These are phyloP conservation scores for Paraphaeosphaeria minitans DNA, from an alignment of 2,329 filamentous ascomycete species.

Conservation along the genomic window DNA sequence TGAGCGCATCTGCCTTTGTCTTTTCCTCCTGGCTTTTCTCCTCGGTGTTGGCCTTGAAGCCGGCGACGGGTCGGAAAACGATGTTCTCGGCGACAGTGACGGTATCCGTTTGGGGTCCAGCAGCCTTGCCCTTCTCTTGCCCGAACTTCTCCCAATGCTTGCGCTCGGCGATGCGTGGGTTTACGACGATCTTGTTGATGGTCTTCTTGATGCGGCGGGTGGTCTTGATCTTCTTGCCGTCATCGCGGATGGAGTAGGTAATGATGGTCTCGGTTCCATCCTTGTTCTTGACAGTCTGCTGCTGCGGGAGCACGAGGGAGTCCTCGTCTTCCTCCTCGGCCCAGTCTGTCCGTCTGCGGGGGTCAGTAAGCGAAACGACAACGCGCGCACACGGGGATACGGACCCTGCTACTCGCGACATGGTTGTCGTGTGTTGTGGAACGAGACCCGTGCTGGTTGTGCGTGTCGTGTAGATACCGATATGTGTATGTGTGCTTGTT, in stretches of 20 bases:
- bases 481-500: neutral
- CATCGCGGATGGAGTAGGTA: slow-evolving; percentile 87
- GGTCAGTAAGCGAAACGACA: slow-evolving; percentile 12
- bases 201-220: slow-evolving; percentile 94
- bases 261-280: slow-evolving; percentile 97
- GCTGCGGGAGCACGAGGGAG: slow-evolving; percentile 81
- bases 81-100: slow-evolving; percentile 98
- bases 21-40: slow-evolving; percentile 75
- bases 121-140: slow-evolving; percentile 79
- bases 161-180: slow-evolving; percentile 94
- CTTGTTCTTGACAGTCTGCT: slow-evolving; percentile 93
- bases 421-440: slow-evolving; percentile 26
- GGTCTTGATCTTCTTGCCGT: slow-evolving; percentile 95
- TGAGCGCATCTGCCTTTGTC: slow-evolving; percentile 70
- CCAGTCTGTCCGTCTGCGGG: slow-evolving; percentile 74
- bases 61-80: slow-evolving; percentile 88
- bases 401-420: slow-evolving; percentile 48
- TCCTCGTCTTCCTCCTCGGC: slow-evolving; percentile 87
- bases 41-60: slow-evolving; percentile 89
- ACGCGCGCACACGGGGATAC: slow-evolving; percentile 9
- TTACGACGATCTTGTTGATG: slow-evolving; percentile 89
- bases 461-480: neutral
- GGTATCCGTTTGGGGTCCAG: slow-evolving; percentile 85
- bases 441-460: neutral
- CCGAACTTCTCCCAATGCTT: slow-evolving; percentile 95